A percentile compares a stretch with the other conserved stretches of the same genome.
These are phyloP conservation scores for Pseudovirgaria hyperparasitica DNA, from an alignment of 2,329 filamentous ascomycete genomes.

Conservation along the genomic window DNA sequence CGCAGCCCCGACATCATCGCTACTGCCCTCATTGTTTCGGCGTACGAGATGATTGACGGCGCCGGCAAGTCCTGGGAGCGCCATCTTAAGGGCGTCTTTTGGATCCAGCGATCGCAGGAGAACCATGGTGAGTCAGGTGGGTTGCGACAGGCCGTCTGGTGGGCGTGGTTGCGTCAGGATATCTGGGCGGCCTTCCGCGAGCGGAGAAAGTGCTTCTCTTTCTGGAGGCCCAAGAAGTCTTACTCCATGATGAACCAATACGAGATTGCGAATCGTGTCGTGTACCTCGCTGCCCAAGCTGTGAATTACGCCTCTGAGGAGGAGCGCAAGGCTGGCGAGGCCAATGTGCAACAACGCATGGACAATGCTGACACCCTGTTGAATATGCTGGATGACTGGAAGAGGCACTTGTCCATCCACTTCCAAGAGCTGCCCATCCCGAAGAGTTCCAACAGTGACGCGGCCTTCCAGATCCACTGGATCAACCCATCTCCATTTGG, in stretches of 20 bases:
- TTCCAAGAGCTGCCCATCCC: conserved; percentile 29
- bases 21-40: conserved; percentile 47
- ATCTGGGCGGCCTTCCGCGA: conserved; percentile 52
- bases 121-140: conserved; percentile 47
- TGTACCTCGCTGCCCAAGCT: conserved; percentile 43
- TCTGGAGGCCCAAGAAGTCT: conserved; percentile 42
- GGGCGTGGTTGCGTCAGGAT: conserved; percentile 55
- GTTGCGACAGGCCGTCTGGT: conserved; percentile 48
- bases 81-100: conserved; percentile 52
- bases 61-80: conserved; percentile 46
- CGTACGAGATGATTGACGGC: conserved; percentile 54
- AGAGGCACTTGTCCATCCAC: conserved; percentile 29
- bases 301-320: conserved; percentile 47
- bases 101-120: conserved; percentile 50
- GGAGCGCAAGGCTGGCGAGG: conserved; percentile 30
- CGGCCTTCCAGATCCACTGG: conserved; percentile 36
- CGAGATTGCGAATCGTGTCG: conserved; percentile 40
- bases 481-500: conserved; percentile 36
- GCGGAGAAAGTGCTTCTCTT: conserved; percentile 41
- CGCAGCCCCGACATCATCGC: conserved; percentile 45
- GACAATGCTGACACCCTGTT: conserved; percentile 33
- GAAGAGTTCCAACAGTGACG: conserved; percentile 8
- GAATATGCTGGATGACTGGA: conserved; percentile 39
- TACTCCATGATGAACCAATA: conserved; percentile 37
- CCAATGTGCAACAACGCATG: conserved; percentile 29